Base-by-base conservation (phyloP, 768 basidiomycete genomes). In the Kwoniella sp. region DNA sequence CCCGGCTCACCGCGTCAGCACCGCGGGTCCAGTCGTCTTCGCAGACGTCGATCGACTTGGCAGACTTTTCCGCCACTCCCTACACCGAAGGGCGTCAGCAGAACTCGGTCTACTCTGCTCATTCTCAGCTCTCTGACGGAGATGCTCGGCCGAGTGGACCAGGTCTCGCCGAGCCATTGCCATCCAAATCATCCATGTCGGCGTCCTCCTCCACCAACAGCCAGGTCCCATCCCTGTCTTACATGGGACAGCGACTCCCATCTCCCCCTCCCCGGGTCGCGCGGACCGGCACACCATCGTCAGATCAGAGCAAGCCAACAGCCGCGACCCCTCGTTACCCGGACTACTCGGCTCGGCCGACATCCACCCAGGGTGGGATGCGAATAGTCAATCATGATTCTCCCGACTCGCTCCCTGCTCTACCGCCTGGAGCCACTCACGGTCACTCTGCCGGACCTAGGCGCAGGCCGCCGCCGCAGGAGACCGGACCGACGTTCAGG, bases 381-480 rank as follows among this genome's bases (percentile, higher is more conserved):
- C 25, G 58, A 33, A 44, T 65, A 3, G 34, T 47, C 28, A 65
- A 65, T 29, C 60, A 49, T 12, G 60, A 65, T 44, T 20, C 51
- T 32, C 46, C 53, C 25, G 53, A 52, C 2, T 20, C 51, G 3
- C n/a, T 66, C 25, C 57, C 58, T 12, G 53, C 60, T 27, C 32
- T 59, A 38, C 53, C 41, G 22, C 57, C 47, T 25, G 52, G 45
- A 26, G 39, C 44, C 12, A 46, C 54, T 11, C 47, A 28, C 40
- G 27, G 29, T 27, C 32, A 23, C 10, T 15, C 37, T 40, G 15
- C 4, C 26, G 39, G 37, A 28, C 52, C 52, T 1, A 40, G 60
- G 40, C 34, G 46, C 23, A 33, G 39, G 19, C 28, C 39, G 10
- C 25, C 20, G 4, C 37, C 25, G n/a, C 17, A 32, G 36, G 44